Conservation (phyloP, 2,329 filamentous ascomycete genomes). For the Pseudopyricularia javanii region DNA sequence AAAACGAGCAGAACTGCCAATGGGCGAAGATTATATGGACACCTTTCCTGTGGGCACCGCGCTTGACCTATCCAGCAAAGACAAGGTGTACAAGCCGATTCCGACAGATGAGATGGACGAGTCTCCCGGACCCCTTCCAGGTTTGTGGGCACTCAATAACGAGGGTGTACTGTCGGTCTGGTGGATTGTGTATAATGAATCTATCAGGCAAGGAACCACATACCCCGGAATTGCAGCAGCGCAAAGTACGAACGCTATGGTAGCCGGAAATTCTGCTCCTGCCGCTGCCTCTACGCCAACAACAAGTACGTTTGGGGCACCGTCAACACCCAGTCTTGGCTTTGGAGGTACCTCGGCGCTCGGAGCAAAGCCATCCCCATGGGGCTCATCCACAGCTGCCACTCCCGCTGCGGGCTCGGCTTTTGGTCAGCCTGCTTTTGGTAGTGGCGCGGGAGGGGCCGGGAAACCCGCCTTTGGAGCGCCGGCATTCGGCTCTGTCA, state of each 20-base stretch:
- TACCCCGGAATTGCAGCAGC: slow-evolving; percentile 57
- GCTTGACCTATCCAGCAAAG: slow-evolving; percentile 72
- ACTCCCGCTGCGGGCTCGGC: slow-evolving; percentile 20
- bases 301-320: slow-evolving; percentile 27
- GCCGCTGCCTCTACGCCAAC: slow-evolving; percentile 12
- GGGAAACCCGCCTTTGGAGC: slow-evolving; percentile 18
- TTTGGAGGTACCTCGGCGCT: slow-evolving; percentile 36
- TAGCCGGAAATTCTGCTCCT: slow-evolving; percentile 14
- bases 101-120: slow-evolving; percentile 65
- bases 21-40: slow-evolving; percentile 54
- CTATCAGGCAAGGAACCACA: slow-evolving; percentile 59
- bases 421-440: slow-evolving; percentile 35
- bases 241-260: slow-evolving; percentile 14
- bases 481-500: slow-evolving; percentile 28
- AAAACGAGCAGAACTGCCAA: slow-evolving; percentile 61
- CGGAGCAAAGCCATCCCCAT: slow-evolving; percentile 38
- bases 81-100: slow-evolving; percentile 66
- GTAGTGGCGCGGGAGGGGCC: slow-evolving; percentile 12
- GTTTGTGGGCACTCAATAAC: slow-evolving; percentile 74
- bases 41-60: slow-evolving; percentile 69
- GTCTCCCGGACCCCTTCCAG: slow-evolving; percentile 70
- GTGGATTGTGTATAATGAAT: slow-evolving; percentile 88
- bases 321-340: slow-evolving; percentile 22
- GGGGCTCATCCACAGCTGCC: slow-evolving; percentile 23
- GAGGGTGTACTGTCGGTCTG: slow-evolving; percentile 76